Evolutionary conservation across 768 basidiomycete species (phyloP).

Genomic region (Suillus subaureus): DNA sequence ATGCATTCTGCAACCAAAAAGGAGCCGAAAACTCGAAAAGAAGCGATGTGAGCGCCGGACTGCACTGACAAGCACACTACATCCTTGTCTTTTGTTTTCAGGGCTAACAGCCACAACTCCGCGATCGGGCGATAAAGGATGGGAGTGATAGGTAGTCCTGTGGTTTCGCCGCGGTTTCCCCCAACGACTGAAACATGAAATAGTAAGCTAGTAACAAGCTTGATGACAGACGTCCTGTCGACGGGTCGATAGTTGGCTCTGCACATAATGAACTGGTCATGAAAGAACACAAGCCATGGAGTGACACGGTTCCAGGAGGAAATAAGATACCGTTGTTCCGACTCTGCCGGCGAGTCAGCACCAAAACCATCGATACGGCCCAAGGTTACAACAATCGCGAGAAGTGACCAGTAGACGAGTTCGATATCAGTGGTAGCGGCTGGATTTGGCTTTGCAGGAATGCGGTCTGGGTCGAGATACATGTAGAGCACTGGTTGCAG

Average conservation of each 20-base stretch:
- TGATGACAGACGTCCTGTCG: background rate
- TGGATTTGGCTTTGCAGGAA: background rate
- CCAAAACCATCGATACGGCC: too few species aligned
- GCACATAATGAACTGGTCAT: background rate
- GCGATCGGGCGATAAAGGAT: background rate
- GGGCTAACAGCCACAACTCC: background rate
- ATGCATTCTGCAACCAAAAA: background rate
- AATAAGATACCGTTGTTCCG: background rate
- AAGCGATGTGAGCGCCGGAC: background rate
- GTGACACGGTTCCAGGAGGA: background rate
- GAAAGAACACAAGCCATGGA: background rate
- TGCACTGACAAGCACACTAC: background rate
- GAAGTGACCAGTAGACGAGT: background rate
- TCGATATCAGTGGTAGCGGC: background rate
- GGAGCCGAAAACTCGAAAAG: background rate
- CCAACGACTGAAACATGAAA: fast-evolving
- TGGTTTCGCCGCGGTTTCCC: background rate
- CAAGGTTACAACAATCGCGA: background rate
- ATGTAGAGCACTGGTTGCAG: conserved; percentile 2
- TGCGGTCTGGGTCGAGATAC: background rate
- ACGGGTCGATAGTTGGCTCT: conserved; percentile 1
- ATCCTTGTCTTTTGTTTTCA: background rate
- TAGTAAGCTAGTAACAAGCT: background rate
- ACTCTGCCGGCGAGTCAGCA: too few species aligned
- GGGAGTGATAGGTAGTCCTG: background rate